phyloP scores from a whole-genome alignment of 106 monocot genomes.

The Platanthera zijinensis region DNA sequence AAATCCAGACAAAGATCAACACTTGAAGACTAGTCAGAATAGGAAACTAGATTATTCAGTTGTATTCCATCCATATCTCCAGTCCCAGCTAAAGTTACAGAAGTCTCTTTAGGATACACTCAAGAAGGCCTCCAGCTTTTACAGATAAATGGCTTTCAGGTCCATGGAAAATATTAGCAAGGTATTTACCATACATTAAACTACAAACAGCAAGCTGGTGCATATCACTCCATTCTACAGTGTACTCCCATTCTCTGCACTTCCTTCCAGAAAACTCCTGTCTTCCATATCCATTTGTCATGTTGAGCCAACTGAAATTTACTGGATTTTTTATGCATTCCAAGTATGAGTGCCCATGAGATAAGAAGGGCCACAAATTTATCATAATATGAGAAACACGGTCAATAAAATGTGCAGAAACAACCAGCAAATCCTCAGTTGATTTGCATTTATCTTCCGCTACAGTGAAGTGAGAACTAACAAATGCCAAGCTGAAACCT shows the following conservation, averaged over 20 bases:
- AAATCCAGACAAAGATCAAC: background rate
- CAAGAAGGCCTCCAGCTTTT: slow-evolving; percentile 18
- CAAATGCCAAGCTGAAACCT: background rate
- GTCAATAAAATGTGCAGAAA: slow-evolving; percentile 20
- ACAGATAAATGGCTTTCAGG: slow-evolving; percentile 23
- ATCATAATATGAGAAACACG: slow-evolving; percentile 23
- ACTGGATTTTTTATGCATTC: slow-evolving; percentile 39
- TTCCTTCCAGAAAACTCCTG: background rate
- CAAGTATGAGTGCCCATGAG: slow-evolving; percentile 32
- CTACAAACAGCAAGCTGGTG: slow-evolving; percentile 39
- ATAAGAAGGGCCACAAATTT: slow-evolving; percentile 44
- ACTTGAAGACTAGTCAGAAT: too few species aligned
- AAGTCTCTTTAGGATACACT: background rate
- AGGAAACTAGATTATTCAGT: background rate
- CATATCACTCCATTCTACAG: slow-evolving; percentile 25
- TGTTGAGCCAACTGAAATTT: slow-evolving; percentile 48
- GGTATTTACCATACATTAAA: slow-evolving; percentile 48
- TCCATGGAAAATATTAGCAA: slow-evolving; percentile 59
- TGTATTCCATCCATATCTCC: background rate
- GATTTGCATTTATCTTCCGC: slow-evolving; percentile 3
- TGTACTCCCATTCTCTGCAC: background rate
- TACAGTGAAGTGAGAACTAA: background rate
- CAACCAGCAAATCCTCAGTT: slow-evolving; percentile 22
- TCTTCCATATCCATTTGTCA: background rate
- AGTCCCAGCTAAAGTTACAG: background rate